Conservation (phyloP, 2,329 filamentous ascomycete genomes). For the Aspergillus fischeri region DNA sequence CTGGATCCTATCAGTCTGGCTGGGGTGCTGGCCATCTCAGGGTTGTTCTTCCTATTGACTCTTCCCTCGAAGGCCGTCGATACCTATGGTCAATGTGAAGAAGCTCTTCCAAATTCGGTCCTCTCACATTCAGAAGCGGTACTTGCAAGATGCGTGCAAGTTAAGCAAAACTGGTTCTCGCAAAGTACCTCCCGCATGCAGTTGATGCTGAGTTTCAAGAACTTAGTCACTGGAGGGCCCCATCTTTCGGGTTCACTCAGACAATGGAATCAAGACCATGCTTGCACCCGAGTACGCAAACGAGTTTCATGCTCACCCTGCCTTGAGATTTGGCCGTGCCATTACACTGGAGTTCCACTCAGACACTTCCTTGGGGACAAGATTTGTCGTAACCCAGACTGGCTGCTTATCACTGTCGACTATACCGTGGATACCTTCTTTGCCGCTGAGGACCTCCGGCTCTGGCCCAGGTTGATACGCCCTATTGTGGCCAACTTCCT, state of each 20-base stretch:
- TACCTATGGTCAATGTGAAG: background rate
- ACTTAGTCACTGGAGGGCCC: conserved; percentile 4
- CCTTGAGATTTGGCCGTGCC: conserved; percentile 14
- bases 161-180: background rate
- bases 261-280: conserved; percentile 18
- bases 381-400: conserved; percentile 20
- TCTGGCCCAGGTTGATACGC: conserved; percentile 7
- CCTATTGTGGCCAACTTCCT: conserved; percentile 6
- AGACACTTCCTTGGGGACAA: conserved; percentile 20
- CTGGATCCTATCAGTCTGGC: too few relatives aligned
- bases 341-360: conserved; percentile 14
- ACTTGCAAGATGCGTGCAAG: background rate
- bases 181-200: background rate
- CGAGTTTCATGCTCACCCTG: conserved; percentile 19
- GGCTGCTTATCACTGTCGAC: conserved; percentile 24
- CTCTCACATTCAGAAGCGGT: background rate
- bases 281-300: conserved; percentile 17
- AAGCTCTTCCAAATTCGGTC: background rate
- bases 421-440: conserved; percentile 20
- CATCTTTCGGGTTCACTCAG: conserved; percentile 13
- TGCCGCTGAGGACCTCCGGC: conserved; percentile 5
- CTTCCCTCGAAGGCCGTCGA: background rate
- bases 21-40: too few relatives aligned
- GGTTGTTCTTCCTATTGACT: too few relatives aligned
- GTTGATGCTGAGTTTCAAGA: background rate